Evolutionary conservation across 1,139 yeast genomes (phyloP), one percentile per base, ranked within the genome.

Genomic region (Zygosaccharomyces sapae): DNA sequence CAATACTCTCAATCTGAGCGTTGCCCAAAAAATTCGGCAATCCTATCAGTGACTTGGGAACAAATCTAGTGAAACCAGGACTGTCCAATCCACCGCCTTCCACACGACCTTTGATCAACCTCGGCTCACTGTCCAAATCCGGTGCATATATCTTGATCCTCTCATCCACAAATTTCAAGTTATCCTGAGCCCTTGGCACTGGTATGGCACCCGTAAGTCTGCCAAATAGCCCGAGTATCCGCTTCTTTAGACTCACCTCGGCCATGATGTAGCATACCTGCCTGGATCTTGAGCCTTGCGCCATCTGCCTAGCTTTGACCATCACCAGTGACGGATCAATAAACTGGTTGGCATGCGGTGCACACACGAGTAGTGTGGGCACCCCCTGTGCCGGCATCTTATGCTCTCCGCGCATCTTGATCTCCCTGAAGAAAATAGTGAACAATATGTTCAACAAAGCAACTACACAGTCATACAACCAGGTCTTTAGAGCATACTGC

Each of bases 311-410:
- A 10, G 83, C 77, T 48, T 77, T 80, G 44, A 76, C 71, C 75
- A 81, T 76, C 19, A 81, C 72, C 33, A 84, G 68, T 4, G 83
- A 74, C 2, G 86, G 87, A 63, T 85, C 94, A 27, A 84, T 80
- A 57, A 84, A 84, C 62, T 85, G 94, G 62, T 84, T 84, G 13
- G 88, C 88, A 67, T 85, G 92, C 1, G 94, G 92, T 1, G 90
- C 92, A 38, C 83, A 83, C 27, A 84, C 92, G 48, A 84, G 77
- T 43, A 85, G 79, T 3, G 83, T 82, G 0, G 90, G 83, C 0
- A 86, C 87, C 7, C 74, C 68, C 19, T 73, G 68, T 5, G 57
- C 55, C 3, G 92, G 90, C 25, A 84, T 64, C 52, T 83, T 75
- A 61, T 78, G 81, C 0, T 86, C 81, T 2, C 89, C 89, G 46